Conservation (phyloP, 2,329 filamentous ascomycete genomes). For the Aspergillus neotritici region DNA sequence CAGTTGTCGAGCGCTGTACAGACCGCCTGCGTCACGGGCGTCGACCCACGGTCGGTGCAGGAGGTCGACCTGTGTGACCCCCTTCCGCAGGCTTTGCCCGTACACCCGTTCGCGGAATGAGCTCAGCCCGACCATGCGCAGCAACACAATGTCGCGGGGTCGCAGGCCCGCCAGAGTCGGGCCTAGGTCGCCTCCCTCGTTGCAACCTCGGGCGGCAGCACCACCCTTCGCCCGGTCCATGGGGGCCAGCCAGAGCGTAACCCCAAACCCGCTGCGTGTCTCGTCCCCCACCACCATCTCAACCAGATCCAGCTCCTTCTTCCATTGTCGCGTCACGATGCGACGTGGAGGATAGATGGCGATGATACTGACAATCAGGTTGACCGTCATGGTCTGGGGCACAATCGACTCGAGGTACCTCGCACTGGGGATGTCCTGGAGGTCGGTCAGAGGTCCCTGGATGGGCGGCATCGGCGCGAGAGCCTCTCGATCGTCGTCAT, state of each 20-base stretch:
- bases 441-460: constrained; percentile 52
- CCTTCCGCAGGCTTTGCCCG: constrained; percentile 71
- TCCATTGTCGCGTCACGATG: constrained; percentile 56
- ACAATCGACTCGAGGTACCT: constrained; percentile 59
- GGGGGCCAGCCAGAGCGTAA: constrained; percentile 74
- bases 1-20: constrained; percentile 53
- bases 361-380: constrained; percentile 74
- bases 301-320: constrained; percentile 57
- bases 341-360: constrained; percentile 62
- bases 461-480: constrained; percentile 21
- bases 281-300: constrained; percentile 82
- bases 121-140: constrained; percentile 73
- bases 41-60: constrained; percentile 55
- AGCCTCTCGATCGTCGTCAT: constrained; percentile 13
- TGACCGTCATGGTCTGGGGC: constrained; percentile 76
- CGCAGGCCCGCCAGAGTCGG: constrained; percentile 48
- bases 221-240: constrained; percentile 11
- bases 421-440: constrained; percentile 66
- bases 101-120: constrained; percentile 73
- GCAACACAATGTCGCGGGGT: constrained; percentile 68
- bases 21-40: constrained; percentile 49
- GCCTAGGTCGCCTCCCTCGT: constrained; percentile 31
- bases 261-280: constrained; percentile 69
- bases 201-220: constrained; percentile 1
- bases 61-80: constrained; percentile 64